These are phyloP conservation scores for Candida boleticola DNA, from an alignment of 805 yeast genomes.

Conservation along the genomic window DNA sequence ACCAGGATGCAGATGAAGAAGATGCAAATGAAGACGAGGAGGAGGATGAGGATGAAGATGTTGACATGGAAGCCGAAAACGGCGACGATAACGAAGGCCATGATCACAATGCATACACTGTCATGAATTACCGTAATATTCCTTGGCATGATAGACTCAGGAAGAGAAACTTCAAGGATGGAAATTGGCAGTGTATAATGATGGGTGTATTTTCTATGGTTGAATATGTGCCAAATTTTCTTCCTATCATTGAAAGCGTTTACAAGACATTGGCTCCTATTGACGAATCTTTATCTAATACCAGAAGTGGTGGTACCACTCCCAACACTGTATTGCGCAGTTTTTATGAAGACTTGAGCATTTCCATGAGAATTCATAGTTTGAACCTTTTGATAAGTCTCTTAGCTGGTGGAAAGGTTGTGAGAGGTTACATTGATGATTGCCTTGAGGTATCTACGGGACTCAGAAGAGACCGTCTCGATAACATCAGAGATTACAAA, in stretches of 20 bases:
- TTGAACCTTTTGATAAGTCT: conserved; percentile 65
- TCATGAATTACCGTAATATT: conserved; percentile 55
- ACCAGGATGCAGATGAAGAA: conserved; percentile 15
- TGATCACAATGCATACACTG: conserved; percentile 44
- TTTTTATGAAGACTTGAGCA: conserved; percentile 53
- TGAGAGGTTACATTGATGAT: conserved; percentile 64
- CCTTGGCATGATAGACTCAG: conserved; percentile 80
- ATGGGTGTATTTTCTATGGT: conserved; percentile 68
- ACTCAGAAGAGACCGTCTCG: conserved; percentile 66
- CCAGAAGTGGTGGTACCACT: conserved; percentile 20
- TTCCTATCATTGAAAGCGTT: conserved; percentile 47
- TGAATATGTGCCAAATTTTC: conserved; percentile 55
- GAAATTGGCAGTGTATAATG: conserved; percentile 79
- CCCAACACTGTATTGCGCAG: conserved; percentile 48
- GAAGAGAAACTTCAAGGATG: conserved; percentile 73
- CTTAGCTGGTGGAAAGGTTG: conserved; percentile 53
- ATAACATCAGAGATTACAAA: conserved; percentile 61
- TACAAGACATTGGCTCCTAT: conserved; percentile 59
- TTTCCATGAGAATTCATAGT: conserved; percentile 53
- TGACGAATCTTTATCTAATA: conserved; percentile 27
- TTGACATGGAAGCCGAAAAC: conserved; percentile 14
- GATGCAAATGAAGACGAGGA: conserved; percentile 22
- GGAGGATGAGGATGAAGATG: conserved; percentile 13
- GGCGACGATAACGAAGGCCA: conserved; percentile 19
- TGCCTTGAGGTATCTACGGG: conserved; percentile 63